These are phyloP conservation scores for Peronospora farinosa DNA, from an alignment of 352 stramenopile species.

Conservation along the genomic window DNA sequence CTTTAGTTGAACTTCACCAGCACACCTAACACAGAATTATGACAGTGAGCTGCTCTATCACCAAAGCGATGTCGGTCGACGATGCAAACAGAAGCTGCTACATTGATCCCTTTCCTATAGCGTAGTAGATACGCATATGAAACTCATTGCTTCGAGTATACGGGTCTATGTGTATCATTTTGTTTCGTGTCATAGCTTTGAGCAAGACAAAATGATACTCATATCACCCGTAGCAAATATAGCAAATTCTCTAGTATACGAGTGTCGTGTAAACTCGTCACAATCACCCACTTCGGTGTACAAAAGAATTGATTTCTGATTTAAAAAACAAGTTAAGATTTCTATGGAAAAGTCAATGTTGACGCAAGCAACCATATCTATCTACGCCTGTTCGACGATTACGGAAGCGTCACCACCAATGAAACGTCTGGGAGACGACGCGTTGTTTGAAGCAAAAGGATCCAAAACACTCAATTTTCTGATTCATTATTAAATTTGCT, in stretches of 20 bases:
- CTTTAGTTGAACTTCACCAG: no score
- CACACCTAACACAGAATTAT: constrained; percentile 46
- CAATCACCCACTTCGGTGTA: neutral
- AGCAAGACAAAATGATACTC: constrained; percentile 1
- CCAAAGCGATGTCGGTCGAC: constrained; percentile 29
- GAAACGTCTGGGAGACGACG: constrained; percentile 19
- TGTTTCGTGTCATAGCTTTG: constrained; percentile 13
- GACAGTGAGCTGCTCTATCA: constrained; percentile 42
- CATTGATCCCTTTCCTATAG: constrained; percentile 30
- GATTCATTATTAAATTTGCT: constrained; percentile 24
- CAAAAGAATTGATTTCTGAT: no score
- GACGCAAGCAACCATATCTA: constrained; percentile 13
- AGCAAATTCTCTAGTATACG: neutral
- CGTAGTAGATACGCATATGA: constrained; percentile 35
- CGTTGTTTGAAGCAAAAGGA: neutral
- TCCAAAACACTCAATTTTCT: neutral
- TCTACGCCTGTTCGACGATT: constrained; percentile 16
- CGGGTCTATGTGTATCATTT: constrained; percentile 5
- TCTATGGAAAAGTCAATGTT: constrained; percentile 3
- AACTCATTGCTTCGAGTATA: constrained; percentile 31
- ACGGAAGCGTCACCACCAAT: constrained; percentile 12
- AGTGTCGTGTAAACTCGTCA: neutral
- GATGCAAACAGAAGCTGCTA: constrained; percentile 35
- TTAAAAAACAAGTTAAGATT: no score
- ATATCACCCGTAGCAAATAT: neutral